Conservation (phyloP, 2,329 filamentous ascomycete genomes). For the Hansfordia pulvinata region DNA sequence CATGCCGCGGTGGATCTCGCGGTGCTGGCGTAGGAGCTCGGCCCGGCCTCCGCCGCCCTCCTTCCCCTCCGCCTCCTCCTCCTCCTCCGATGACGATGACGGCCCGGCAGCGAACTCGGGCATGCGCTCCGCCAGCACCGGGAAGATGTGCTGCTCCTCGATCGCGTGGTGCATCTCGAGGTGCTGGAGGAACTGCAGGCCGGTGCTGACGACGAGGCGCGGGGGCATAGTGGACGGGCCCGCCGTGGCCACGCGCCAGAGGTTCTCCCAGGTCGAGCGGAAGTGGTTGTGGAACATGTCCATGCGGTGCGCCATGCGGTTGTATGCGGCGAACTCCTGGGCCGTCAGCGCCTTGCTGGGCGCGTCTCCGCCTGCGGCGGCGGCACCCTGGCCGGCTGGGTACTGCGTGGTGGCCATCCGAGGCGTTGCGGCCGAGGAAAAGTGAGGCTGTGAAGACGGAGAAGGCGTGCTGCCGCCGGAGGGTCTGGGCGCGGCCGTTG, state of each 20-base stretch:
- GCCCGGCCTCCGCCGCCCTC: slow-evolving; percentile 25
- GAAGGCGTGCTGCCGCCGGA: neutral
- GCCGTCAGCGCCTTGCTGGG: slow-evolving; percentile 36
- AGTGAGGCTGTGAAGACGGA: neutral
- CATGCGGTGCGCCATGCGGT: slow-evolving; percentile 64
- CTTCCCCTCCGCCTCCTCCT: slow-evolving; percentile 7
- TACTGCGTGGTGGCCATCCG: neutral
- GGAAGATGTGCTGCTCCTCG: slow-evolving; percentile 74
- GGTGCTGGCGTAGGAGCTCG: slow-evolving; percentile 61
- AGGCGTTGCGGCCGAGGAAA: neutral
- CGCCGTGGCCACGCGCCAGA: slow-evolving; percentile 51
- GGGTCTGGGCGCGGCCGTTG: neutral
- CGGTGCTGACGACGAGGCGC: slow-evolving; percentile 52
- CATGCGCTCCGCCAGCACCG: slow-evolving; percentile 63
- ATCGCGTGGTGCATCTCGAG: slow-evolving; percentile 71
- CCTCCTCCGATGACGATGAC: no score
- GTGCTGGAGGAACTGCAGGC: slow-evolving; percentile 55
- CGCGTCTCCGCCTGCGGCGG: slow-evolving; percentile 11
- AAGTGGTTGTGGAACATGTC: slow-evolving; percentile 70
- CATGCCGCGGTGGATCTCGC: slow-evolving; percentile 64
- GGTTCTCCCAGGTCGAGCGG: slow-evolving; percentile 56
- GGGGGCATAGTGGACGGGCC: slow-evolving; percentile 50
- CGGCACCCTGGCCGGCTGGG: neutral
- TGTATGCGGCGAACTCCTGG: slow-evolving; percentile 56
- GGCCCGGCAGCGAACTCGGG: slow-evolving; percentile 50